Evolutionary conservation across 2,329 filamentous ascomycete species (phyloP).

Genomic region (Elsinoe batatas): DNA sequence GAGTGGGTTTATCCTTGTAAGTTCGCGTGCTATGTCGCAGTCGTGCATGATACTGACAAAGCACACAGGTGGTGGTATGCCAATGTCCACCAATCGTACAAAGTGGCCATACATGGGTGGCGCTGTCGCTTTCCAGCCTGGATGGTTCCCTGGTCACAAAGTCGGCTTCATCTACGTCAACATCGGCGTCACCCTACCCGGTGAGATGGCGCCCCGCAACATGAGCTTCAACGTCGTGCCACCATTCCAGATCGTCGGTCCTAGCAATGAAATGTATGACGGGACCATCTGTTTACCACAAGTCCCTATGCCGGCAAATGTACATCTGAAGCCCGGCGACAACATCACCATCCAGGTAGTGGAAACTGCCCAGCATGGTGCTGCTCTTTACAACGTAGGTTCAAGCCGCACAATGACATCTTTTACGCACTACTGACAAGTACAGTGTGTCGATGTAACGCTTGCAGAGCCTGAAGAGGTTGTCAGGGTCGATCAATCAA

Average conservation of each 20-base stretch:
- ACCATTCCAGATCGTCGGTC: constrained; percentile 74
- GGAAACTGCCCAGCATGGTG: constrained; percentile 73
- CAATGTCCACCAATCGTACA: constrained; percentile 69
- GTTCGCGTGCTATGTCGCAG: constrained; percentile 27
- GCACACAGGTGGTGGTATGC: constrained; percentile 68
- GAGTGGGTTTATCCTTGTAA: constrained; percentile 93
- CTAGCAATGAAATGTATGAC: constrained; percentile 65
- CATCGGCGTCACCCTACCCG: constrained; percentile 56
- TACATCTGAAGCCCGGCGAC: constrained; percentile 67
- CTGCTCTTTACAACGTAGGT: constrained; percentile 68
- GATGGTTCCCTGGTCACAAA: constrained; percentile 87
- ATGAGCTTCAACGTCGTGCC: constrained; percentile 77
- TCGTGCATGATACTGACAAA: background rate
- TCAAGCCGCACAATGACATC: background rate
- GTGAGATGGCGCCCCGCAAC: constrained; percentile 57
- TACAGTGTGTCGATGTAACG: constrained; percentile 85
- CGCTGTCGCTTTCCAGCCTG: constrained; percentile 81
- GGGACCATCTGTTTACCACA: constrained; percentile 85
- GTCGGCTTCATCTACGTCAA: constrained; percentile 84
- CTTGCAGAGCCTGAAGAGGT: constrained; percentile 76
- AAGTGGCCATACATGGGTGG: constrained; percentile 85
- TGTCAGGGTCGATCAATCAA: constrained; percentile 61
- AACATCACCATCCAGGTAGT: constrained; percentile 84
- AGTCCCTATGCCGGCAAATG: constrained; percentile 67
- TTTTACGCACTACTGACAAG: constrained; percentile 8